A percentile compares a stretch with the other conserved stretches of the same genome.
These are phyloP conservation scores for Colletotrichum paranaense DNA, from an alignment of 2,329 filamentous ascomycete genomes.

Conservation along the genomic window DNA sequence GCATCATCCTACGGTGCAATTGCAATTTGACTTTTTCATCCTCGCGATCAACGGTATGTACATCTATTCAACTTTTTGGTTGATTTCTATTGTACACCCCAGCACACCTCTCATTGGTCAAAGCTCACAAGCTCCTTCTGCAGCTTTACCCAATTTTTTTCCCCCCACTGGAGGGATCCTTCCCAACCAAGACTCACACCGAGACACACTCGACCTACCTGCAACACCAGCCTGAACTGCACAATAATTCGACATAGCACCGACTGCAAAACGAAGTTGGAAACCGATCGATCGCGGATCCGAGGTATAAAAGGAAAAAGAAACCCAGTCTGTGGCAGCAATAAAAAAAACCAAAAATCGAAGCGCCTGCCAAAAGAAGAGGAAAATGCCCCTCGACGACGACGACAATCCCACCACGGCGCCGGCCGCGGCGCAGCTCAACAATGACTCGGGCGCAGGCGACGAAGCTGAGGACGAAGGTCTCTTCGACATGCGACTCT, in stretches of 20 bases:
- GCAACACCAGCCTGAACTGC: not conserved
- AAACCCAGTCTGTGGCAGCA: not conserved
- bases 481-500: conserved; percentile 87
- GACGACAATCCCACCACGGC: conserved; percentile 54
- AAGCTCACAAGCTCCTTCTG: conserved; percentile 4
- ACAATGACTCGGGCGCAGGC: conserved; percentile 37
- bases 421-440: conserved; percentile 37
- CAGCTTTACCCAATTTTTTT: conserved; percentile 7
- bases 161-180: not conserved
- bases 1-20: not conserved
- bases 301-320: not conserved
- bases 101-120: not conserved
- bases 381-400: conserved; percentile 52
- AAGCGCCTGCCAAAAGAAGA: not conserved
- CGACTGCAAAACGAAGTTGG: not conserved
- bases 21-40: not conserved
- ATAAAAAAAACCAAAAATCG: not conserved
- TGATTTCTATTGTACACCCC: too few relatives aligned
- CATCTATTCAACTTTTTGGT: not conserved
- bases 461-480: conserved; percentile 80
- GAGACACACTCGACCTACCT: not conserved
- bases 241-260: not conserved
- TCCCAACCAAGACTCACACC: conserved; percentile 6
- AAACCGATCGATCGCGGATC: not conserved
- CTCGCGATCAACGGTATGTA: not conserved